Base-by-base conservation (phyloP, 1,284 basidiomycete species). In the Cystobasidium pallidum region DNA sequence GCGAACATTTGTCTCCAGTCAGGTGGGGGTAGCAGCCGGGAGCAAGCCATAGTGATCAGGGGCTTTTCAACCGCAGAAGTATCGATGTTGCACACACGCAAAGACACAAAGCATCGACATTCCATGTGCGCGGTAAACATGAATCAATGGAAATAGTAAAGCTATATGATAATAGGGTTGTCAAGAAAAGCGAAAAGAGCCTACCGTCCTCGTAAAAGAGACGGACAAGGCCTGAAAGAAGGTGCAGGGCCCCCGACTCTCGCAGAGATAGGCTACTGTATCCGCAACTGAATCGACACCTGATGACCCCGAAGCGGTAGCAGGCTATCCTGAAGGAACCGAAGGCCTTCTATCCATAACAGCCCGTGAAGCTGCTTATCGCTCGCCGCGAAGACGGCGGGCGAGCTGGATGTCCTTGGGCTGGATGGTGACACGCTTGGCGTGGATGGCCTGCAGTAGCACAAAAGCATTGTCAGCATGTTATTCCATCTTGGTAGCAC, bases 371-470 rank as follows among this genome's bases (percentile, higher is more conserved):
- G 26, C 17, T 47, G 52, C 30, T 66, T 72, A 89, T 81, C 81
- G 79, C 83, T 86, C 84, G 76, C 86, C 86, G 76, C 86, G 83
- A 78, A 87, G 83, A 79, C 86, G 85, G 77, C 86, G 83, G 51
- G 86, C 86, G 75, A 86, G 84, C 76, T 85, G 84, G 76, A 90
- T 85, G 81, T 90, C 89, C 83, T 89, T 89, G 58, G 88, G 88
- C 81, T 89, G 88, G 79, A 84, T 85, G 75, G 84, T 88, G 43
- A 88, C 86, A 79, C 80, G 83, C 81, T 85, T 85, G 79, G 84
- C 84, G 81, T 84, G 84, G 79, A 84, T 84, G 67, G 81, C 81
- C 58, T 63, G 59, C 26, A 24, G 15, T 24, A 74, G 43, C 24
- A 43, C 4, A 74, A 82, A 76, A 79, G 81, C 28, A 11, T 24